These are phyloP conservation scores for Chaetoscypha palmicola DNA, from an alignment of 2,329 filamentous ascomycete species.

Conservation along the genomic window DNA sequence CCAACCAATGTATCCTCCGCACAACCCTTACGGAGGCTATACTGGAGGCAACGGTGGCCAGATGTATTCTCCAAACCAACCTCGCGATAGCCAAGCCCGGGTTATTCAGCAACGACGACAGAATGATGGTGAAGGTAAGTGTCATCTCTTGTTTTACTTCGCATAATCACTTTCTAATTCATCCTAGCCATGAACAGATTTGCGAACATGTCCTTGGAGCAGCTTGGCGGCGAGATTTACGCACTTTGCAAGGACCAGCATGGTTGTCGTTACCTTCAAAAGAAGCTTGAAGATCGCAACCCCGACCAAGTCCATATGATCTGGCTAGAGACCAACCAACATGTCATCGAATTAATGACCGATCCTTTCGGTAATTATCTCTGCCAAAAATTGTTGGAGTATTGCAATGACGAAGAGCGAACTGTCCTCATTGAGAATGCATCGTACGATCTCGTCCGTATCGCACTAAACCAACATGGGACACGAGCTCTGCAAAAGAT, in stretches of 20 bases:
- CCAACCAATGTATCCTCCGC: slow-evolving; percentile 46
- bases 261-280: slow-evolving; percentile 92
- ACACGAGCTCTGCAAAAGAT: slow-evolving; percentile 97
- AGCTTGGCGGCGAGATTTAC: slow-evolving; percentile 77
- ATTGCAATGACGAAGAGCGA: slow-evolving; percentile 89
- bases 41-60: slow-evolving; percentile 27
- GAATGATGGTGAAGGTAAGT: slow-evolving; percentile 63
- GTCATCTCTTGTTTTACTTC: too few species aligned
- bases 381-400: slow-evolving; percentile 96
- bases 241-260: slow-evolving; percentile 95
- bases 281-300: slow-evolving; percentile 88
- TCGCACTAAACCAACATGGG: slow-evolving; percentile 94
- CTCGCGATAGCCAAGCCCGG: slow-evolving; percentile 68
- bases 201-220: slow-evolving; percentile 74
- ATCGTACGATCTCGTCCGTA: slow-evolving; percentile 77
- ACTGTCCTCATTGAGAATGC: slow-evolving; percentile 89
- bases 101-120: slow-evolving; percentile 69
- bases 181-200: slow-evolving; percentile 65
- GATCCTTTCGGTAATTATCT: slow-evolving; percentile 99
- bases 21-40: slow-evolving; percentile 43
- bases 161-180: slow-evolving; percentile 20
- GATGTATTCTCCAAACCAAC: slow-evolving; percentile 36
- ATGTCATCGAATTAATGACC: slow-evolving; percentile 97
- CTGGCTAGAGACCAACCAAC: slow-evolving; percentile 85
- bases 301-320: slow-evolving; percentile 84